Percentiles rank a stretch among this genome's conserved stretches.
Conservation (phyloP, 2,329 filamentous ascomycete species). For the Lachnellula occidentalis region DNA sequence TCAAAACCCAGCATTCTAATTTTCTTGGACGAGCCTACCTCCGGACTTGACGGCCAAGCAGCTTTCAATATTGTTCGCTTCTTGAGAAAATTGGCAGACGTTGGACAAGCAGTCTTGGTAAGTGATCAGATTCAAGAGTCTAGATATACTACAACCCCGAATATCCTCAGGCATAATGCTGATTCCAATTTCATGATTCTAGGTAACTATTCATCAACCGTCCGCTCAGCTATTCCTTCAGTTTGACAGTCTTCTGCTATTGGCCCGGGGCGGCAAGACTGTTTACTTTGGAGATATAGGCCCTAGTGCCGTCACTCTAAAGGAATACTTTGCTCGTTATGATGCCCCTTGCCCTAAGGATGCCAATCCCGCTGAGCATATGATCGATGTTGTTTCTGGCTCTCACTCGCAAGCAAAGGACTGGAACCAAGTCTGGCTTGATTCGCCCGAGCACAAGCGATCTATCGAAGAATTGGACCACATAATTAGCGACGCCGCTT, state of each 20-base stretch:
- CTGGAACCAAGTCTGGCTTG: conserved; percentile 64
- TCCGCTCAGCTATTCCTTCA: conserved; percentile 47
- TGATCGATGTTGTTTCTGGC: conserved; percentile 42
- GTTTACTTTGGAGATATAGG: conserved; percentile 68
- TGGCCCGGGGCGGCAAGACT: conserved; percentile 59
- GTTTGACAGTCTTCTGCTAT: conserved; percentile 58
- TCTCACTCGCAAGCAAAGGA: conserved; percentile 49
- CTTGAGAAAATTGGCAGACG: conserved; percentile 53
- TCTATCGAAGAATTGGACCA: conserved; percentile 53
- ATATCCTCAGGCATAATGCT: no score
- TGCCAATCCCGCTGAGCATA: conserved; percentile 40
- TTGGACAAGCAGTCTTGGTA: conserved; percentile 46
- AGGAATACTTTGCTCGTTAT: conserved; percentile 54
- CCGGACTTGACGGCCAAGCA: conserved; percentile 57
- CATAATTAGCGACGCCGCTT: conserved; percentile 45
- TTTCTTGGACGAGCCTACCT: conserved; percentile 57
- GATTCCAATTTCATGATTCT: no score
- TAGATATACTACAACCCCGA: no score
- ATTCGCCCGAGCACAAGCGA: conserved; percentile 49
- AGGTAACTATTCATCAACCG: conserved; percentile 49
- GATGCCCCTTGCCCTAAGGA: conserved; percentile 39
- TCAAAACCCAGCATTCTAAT: conserved; percentile 53
- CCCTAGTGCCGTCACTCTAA: conserved; percentile 48
- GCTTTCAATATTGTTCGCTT: conserved; percentile 60
- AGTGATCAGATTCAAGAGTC: no score